These are phyloP conservation scores for Fusarium liriodendri DNA, from an alignment of 2,329 filamentous ascomycete species.

Conservation along the genomic window DNA sequence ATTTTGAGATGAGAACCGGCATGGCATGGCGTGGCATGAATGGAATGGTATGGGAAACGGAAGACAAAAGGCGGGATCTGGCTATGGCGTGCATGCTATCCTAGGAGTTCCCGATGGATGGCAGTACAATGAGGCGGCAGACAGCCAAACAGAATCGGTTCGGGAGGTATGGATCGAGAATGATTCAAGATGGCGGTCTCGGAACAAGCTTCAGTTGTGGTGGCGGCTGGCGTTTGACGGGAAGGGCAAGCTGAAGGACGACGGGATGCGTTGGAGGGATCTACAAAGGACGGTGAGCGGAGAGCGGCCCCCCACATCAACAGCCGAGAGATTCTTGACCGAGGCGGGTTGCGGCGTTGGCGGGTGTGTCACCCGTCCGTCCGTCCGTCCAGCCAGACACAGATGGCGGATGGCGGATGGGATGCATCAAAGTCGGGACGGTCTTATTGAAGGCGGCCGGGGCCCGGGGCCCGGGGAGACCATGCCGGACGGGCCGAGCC, in stretches of 20 bases:
- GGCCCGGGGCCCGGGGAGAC: slow-evolving; percentile 7
- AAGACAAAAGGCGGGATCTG: neutral
- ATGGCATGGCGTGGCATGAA: neutral
- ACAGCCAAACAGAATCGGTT: slow-evolving; percentile 29
- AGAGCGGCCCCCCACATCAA: slow-evolving; percentile 29
- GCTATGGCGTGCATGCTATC: neutral
- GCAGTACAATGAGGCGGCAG: neutral
- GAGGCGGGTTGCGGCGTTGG: slow-evolving; percentile 33
- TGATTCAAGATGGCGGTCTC: slow-evolving; percentile 7
- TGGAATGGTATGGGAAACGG: neutral
- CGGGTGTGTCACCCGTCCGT: slow-evolving; percentile 4
- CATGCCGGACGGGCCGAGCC: slow-evolving; percentile 33
- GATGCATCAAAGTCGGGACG: slow-evolving; percentile 9
- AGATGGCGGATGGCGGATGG: slow-evolving; percentile 21
- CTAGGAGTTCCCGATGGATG: neutral
- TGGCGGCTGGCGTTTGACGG: neutral
- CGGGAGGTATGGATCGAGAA: slow-evolving; percentile 4
- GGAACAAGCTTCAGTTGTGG: slow-evolving; percentile 3
- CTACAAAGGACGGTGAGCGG: neutral
- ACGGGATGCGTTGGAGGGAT: neutral
- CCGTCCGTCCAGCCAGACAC: slow-evolving; percentile 9
- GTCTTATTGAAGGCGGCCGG: slow-evolving; percentile 29
- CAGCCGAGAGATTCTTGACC: slow-evolving; percentile 33
- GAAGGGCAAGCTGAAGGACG: neutral
- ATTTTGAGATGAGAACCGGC: neutral